Evolutionary conservation across 805 yeast genomes (phyloP), one percentile per base, ranked within the genome.

Genomic region (Blastobotrys attinorum): DNA sequence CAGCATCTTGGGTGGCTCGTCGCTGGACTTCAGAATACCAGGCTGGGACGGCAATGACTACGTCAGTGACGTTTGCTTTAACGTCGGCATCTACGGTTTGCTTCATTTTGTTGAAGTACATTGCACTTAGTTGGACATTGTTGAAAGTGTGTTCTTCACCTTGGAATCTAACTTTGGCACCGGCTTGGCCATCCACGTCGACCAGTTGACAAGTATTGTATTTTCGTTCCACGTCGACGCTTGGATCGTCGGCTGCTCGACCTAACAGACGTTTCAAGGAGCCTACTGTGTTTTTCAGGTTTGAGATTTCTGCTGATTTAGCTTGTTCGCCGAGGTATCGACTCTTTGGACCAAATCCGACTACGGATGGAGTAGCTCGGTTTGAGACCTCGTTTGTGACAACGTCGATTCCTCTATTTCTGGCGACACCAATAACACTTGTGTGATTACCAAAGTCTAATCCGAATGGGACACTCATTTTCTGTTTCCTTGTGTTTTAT

Each of bases 21-120:
- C 98, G 89, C 73, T 92, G 97, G 61, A 76, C 79, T 67, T 92
- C 97, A 45, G 94, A 78, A 77, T 86, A 92, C 97, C 97, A 92
- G 40, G 80, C 83, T 60, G 99, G 99, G 45, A 92, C 97, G 46
- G 97, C 82, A 58, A 92, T 72, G 67, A 89, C 88, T 50, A 92
- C 88, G 66, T 92, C 98, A 50, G 78, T 73, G 58, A 92, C 77
- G 59, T 72, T 77, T 51, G 79, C 78, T 71, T 83, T 84, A 58
- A 94, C 83, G 70, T 92, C 97, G 64, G 74, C 77, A 57, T 69
- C 68, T 43, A 95, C 79, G 45, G 82, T 83, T 55, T 75, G 76
- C 74, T 85, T 88, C 65, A 89, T 76, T 73, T 90, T 90, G 76
- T 83, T 79, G 67, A 92, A 75, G 75, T 80, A 92, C 97, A 88